phyloP scores from a whole-genome alignment of 768 basidiomycete species.

The Amanita pseudoporphyria region DNA sequence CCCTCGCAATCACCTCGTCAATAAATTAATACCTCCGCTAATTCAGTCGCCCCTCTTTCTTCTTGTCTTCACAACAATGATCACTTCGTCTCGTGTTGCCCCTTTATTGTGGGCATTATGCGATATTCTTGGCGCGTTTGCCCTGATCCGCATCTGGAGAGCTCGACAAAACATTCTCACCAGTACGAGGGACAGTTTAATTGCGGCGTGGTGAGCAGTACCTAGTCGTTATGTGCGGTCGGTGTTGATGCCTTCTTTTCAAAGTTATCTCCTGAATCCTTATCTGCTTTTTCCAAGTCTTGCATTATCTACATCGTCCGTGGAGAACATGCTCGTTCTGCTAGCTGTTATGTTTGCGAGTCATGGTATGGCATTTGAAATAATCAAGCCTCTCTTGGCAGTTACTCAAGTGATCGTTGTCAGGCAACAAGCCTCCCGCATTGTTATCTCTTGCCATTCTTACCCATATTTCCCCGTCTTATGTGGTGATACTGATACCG shows the following conservation, averaged over 20 bases:
- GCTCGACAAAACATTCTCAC: conserved; percentile 41
- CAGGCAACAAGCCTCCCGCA: conserved; percentile 51
- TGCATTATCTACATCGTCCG: conserved; percentile 70
- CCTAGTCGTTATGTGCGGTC: neutral
- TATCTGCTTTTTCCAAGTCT: conserved; percentile 75
- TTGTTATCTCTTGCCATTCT: conserved; percentile 64
- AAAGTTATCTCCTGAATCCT: conserved; percentile 84
- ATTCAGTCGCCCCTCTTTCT: conserved; percentile 77
- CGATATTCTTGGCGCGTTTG: conserved; percentile 62
- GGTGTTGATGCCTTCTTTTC: conserved; percentile 1
- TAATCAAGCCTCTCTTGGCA: neutral
- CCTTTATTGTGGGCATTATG: conserved; percentile 60
- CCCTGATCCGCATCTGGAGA: conserved; percentile 59
- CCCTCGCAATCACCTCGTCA: neutral
- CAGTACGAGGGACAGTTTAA: conserved; percentile 45
- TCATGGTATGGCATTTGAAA: conserved; percentile 32
- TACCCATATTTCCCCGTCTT: conserved; percentile 64
- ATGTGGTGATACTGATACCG: conserved; percentile 57
- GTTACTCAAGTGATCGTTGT: neutral
- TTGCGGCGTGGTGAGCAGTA: conserved; percentile 56
- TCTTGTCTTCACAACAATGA: conserved; percentile 60
- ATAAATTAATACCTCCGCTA: neutral
- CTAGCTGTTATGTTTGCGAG: conserved; percentile 62
- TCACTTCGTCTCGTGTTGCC: conserved; percentile 43
- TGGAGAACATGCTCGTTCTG: conserved; percentile 71